phyloP scores from a whole-genome alignment of 192 early-diverging fungal species.

The Geranomyces variabilis region DNA sequence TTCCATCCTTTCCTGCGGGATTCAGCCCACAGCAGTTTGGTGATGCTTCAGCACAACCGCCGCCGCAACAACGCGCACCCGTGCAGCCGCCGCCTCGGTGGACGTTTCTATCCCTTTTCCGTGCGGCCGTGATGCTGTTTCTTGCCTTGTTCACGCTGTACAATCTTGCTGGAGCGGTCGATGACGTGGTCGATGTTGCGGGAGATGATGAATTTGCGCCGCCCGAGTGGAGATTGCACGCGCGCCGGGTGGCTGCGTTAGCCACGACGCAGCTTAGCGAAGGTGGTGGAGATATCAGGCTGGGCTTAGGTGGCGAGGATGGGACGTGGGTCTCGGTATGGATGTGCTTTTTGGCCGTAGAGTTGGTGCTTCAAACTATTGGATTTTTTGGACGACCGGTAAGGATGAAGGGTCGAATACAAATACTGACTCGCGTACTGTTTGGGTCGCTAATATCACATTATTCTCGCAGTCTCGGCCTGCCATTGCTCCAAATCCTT shows the following conservation, averaged over 20 bases:
- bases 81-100: background rate
- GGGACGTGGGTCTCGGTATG: background rate
- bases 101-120: slow-evolving; percentile 9
- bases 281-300: background rate
- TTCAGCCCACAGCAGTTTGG: too few species aligned
- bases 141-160: slow-evolving; percentile 18
- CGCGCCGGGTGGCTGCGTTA: background rate
- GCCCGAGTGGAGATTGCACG: background rate
- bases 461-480: background rate
- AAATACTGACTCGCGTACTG: too few species aligned
- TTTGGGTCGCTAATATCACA: background rate
- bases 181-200: slow-evolving; percentile 11
- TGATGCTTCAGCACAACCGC: too few species aligned
- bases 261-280: background rate
- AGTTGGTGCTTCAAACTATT: background rate
- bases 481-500: background rate
- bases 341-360: background rate
- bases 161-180: background rate
- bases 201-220: background rate
- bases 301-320: background rate
- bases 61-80: background rate
- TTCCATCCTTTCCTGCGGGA: too few species aligned
- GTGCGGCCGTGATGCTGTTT: background rate
- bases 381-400: background rate
- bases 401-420: background rate